Evolutionary conservation across 306 rosid species (phyloP).

Genomic region (Corylus avellana): DNA sequence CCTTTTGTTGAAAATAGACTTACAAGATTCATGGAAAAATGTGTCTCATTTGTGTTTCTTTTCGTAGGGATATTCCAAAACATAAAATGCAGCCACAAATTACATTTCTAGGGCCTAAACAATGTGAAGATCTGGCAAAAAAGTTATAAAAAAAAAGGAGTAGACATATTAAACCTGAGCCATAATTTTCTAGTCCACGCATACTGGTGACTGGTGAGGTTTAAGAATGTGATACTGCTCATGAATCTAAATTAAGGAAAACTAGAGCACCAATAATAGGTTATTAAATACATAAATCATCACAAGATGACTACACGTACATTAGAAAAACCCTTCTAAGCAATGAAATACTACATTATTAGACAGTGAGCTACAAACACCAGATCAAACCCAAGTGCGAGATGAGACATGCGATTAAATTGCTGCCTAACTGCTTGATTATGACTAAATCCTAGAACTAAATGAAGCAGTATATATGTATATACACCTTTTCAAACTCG

Average conservation of each 20-base stretch:
- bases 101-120: not conserved
- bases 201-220: not conserved
- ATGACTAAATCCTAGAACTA: not conserved
- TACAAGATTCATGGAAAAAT: not conserved
- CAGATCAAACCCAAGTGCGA: not conserved
- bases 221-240: constrained; percentile 1
- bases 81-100: not conserved
- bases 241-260: not conserved
- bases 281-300: constrained; percentile 5
- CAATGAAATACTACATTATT: not conserved
- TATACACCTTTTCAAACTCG: not conserved
- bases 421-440: not conserved
- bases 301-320: not conserved
- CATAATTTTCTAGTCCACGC: not conserved
- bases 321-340: not conserved
- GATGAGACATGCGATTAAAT: not conserved
- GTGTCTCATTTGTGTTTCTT: not conserved
- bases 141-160: not conserved
- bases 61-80: not conserved
- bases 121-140: not conserved
- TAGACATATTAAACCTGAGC: not conserved
- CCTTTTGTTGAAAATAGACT: not conserved
- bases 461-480: not conserved
- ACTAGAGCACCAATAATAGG: not conserved
- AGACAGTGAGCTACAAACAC: not conserved